Conservation (phyloP, 257 asterid genomes). For the Plantago ovata region DNA sequence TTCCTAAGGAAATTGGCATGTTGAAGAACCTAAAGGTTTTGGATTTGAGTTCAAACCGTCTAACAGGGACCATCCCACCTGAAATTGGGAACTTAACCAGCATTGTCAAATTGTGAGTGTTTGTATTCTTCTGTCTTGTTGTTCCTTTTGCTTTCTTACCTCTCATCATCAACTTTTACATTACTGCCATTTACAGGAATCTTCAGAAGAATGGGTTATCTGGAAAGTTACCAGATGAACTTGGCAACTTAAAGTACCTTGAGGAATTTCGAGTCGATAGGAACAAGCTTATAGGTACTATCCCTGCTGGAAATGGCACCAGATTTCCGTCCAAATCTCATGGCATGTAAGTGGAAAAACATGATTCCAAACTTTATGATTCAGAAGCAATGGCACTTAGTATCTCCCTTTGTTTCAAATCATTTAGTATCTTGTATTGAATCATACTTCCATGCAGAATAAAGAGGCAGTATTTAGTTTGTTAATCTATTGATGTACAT, state of each 20-base stretch:
- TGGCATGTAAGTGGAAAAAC: slow-evolving; percentile 54
- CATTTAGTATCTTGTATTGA: background rate
- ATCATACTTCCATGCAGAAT: background rate
- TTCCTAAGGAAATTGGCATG: slow-evolving; percentile 71
- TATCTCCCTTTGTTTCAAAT: background rate
- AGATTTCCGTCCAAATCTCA: slow-evolving; percentile 27
- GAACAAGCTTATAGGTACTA: slow-evolving; percentile 63
- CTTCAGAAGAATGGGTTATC: slow-evolving; percentile 77
- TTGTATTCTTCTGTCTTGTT: background rate
- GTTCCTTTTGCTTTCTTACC: slow-evolving; percentile 8
- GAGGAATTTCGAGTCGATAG: slow-evolving; percentile 80
- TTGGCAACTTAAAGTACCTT: slow-evolving; percentile 67
- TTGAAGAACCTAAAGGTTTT: slow-evolving; percentile 65
- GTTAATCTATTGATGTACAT: too few relatives aligned
- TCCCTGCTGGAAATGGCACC: slow-evolving; percentile 59
- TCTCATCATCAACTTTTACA: slow-evolving; percentile 7
- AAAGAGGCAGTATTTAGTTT: too few relatives aligned
- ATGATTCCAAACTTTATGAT: background rate
- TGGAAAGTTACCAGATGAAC: slow-evolving; percentile 71
- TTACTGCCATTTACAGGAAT: slow-evolving; percentile 46
- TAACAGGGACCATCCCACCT: slow-evolving; percentile 71
- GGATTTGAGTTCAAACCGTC: slow-evolving; percentile 74
- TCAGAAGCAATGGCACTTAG: background rate
- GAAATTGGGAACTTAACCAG: slow-evolving; percentile 64
- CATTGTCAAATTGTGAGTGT: slow-evolving; percentile 66